Conservation (phyloP, 164 flowering plant genomes). For the Protea cynaroides region DNA sequence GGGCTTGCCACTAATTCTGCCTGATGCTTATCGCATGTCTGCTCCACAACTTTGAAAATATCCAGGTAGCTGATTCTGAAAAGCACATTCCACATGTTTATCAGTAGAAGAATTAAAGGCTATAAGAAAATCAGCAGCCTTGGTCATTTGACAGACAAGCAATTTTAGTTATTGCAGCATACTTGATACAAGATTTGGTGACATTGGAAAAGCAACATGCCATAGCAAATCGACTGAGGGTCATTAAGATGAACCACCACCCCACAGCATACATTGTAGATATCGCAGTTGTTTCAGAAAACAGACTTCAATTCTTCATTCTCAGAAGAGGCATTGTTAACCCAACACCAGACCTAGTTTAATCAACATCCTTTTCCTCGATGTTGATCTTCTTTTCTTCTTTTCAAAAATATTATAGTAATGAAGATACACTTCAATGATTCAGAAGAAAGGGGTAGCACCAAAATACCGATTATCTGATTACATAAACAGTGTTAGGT, state of each 20-base stretch:
- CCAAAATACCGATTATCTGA: too few species aligned
- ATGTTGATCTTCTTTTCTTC: too few species aligned
- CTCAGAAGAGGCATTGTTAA: neutral
- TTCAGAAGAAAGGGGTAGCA: too few species aligned
- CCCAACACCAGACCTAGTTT: too few species aligned
- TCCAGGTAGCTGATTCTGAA: conserved; percentile 87
- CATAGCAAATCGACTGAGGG: neutral
- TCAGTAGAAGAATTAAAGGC: conserved; percentile 2
- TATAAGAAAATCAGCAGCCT: neutral
- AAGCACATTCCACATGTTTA: conserved; percentile 5
- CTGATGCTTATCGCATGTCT: conserved; percentile 78
- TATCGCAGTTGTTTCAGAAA: neutral
- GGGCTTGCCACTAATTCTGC: conserved; percentile 61
- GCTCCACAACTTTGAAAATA: conserved; percentile 87
- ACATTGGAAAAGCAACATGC: neutral
- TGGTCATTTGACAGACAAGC: neutral
- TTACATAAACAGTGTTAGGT: too few species aligned
- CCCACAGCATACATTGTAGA: neutral
- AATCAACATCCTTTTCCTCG: too few species aligned
- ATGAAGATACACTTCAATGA: too few species aligned
- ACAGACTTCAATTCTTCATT: neutral
- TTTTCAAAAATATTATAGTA: too few species aligned
- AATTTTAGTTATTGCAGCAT: neutral
- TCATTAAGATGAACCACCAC: neutral
- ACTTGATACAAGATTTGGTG: neutral